These are phyloP conservation scores for Wickerhamomyces xylosicus DNA, from an alignment of 805 yeast species.

Conservation along the genomic window DNA sequence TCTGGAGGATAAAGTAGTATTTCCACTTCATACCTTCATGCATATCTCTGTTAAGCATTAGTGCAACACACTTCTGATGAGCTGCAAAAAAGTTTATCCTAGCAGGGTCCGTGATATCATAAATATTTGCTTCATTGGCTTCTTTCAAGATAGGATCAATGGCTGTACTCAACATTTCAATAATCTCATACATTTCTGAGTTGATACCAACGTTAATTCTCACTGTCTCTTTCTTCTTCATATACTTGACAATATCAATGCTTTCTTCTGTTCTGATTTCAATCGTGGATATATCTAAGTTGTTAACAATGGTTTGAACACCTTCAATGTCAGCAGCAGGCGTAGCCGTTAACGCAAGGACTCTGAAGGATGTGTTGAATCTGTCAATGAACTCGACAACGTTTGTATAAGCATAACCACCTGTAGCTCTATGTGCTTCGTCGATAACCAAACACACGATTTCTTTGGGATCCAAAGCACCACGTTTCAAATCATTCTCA, in stretches of 20 bases:
- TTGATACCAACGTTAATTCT: constrained; percentile 45
- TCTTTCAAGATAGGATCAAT: constrained; percentile 53
- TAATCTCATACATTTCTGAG: constrained; percentile 43
- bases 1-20: constrained; percentile 47
- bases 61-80: constrained; percentile 54
- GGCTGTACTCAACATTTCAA: constrained; percentile 50
- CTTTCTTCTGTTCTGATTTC: constrained; percentile 84
- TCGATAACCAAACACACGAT: constrained; percentile 76
- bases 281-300: constrained; percentile 60
- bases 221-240: constrained; percentile 56
- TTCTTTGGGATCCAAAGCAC: constrained; percentile 64
- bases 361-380: constrained; percentile 56
- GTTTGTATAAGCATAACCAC: constrained; percentile 80
- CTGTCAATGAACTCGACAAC: constrained; percentile 61
- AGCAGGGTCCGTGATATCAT: constrained; percentile 56
- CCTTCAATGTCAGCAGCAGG: constrained; percentile 86
- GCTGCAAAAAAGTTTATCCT: constrained; percentile 62
- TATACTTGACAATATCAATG: constrained; percentile 67
- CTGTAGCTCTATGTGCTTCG: constrained; percentile 93
- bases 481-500: constrained; percentile 75
- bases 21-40: constrained; percentile 72
- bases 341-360: constrained; percentile 89
- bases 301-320: constrained; percentile 75
- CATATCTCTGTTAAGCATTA: constrained; percentile 40
- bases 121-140: constrained; percentile 55